phyloP scores from a whole-genome alignment of 2,329 filamentous ascomycete genomes.

The Blastomyces silverae region DNA sequence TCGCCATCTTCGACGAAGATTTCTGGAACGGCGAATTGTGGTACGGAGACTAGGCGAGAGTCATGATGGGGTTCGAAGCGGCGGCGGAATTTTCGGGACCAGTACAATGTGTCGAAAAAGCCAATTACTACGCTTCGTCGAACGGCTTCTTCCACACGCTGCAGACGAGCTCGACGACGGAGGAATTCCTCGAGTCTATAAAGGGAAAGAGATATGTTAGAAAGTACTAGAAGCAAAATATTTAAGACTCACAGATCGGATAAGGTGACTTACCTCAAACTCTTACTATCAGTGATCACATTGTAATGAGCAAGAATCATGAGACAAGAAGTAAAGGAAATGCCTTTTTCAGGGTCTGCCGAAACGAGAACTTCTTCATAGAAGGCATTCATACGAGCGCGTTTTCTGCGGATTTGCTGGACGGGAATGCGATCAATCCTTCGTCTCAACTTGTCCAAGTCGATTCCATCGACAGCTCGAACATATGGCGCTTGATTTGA shows the following conservation, averaged over 20 bases:
- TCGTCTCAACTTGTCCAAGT: conserved; percentile 67
- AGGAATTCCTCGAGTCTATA: conserved; percentile 83
- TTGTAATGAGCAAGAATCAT: conserved; percentile 98
- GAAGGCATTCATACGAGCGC: conserved; percentile 83
- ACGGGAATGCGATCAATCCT: conserved; percentile 69
- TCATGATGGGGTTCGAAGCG: conserved; percentile 64
- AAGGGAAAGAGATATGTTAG: conserved; percentile 10
- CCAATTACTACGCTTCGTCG: conserved; percentile 82
- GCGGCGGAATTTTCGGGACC: conserved; percentile 73
- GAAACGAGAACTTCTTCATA: conserved; percentile 95
- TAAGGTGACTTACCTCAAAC: conserved; percentile 58
- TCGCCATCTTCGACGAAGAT: conserved; percentile 81
- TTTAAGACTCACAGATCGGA: not conserved
- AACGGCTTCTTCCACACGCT: conserved; percentile 91
- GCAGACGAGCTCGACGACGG: conserved; percentile 77
- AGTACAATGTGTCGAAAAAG: conserved; percentile 92
- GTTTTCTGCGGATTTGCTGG: conserved; percentile 63
- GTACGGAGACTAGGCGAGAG: conserved; percentile 69
- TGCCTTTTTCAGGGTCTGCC: conserved; percentile 79
- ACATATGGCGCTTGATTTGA: conserved; percentile 34
- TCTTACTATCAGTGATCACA: conserved; percentile 96
- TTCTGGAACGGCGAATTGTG: conserved; percentile 77
- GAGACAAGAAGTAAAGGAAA: conserved; percentile 83
- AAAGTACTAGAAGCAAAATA: conserved; percentile 26
- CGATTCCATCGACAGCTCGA: conserved; percentile 51